Evolutionary conservation across 129 eudicot genomes (phyloP).

Genomic region (Centrapalus pauciflorus): DNA sequence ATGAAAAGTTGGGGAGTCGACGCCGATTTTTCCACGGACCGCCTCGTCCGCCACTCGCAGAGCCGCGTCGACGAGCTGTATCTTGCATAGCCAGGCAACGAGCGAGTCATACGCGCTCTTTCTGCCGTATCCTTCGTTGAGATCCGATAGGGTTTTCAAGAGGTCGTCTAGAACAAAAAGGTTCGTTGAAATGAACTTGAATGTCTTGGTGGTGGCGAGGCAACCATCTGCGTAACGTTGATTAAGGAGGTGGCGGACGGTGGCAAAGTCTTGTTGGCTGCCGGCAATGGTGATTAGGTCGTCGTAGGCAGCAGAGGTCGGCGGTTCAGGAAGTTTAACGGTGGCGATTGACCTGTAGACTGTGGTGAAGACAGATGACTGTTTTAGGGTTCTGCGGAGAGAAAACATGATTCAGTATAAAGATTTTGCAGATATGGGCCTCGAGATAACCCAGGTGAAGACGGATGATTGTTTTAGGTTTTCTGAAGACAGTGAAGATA

Average conservation of each 20-base stretch:
- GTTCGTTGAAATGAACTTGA: constrained; percentile 59
- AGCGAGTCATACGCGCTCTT: constrained; percentile 49
- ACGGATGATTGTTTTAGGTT: neutral
- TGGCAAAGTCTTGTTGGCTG: constrained; percentile 35
- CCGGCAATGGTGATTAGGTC: constrained; percentile 55
- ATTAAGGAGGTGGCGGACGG: constrained; percentile 41
- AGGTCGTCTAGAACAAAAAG: constrained; percentile 37
- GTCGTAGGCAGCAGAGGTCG: constrained; percentile 51
- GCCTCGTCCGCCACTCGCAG: constrained; percentile 40
- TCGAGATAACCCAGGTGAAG: no score
- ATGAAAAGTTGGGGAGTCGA: constrained; percentile 40
- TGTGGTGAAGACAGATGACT: constrained; percentile 17
- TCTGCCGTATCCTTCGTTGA: constrained; percentile 28
- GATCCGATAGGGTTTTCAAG: constrained; percentile 29
- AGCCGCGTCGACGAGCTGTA: constrained; percentile 37
- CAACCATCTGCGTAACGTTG: constrained; percentile 44
- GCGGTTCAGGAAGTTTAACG: constrained; percentile 7
- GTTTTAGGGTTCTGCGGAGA: constrained; percentile 37
- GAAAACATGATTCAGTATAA: constrained; percentile 30
- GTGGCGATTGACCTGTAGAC: constrained; percentile 24
- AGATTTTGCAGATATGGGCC: neutral
- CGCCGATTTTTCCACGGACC: constrained; percentile 14
- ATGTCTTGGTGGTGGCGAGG: constrained; percentile 53
- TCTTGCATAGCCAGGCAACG: constrained; percentile 37
- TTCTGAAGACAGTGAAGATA: neutral